Percentiles rank a stretch among this genome's conserved stretches.
Evolutionary conservation across 306 rosid genomes (phyloP).

Genomic region (Betula pendula): DNA sequence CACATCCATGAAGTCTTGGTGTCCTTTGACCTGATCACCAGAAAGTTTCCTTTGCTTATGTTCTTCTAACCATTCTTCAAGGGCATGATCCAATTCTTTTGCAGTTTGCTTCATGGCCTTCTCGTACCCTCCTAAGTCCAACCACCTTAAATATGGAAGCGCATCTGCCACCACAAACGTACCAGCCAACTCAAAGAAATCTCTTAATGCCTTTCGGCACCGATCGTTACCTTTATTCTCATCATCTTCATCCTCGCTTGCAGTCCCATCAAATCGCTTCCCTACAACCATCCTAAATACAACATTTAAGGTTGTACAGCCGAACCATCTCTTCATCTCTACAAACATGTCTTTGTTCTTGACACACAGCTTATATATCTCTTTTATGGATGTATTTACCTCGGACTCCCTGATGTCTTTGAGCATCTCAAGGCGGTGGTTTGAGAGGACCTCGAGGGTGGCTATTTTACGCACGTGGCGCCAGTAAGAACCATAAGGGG

Average conservation of each 20-base stretch:
- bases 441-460: conserved; percentile 24
- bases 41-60: conserved; percentile 16
- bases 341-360: background rate
- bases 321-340: conserved; percentile 42
- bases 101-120: conserved; percentile 30
- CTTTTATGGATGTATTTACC: too few relatives aligned
- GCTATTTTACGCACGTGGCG: conserved; percentile 39
- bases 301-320: conserved; percentile 14
- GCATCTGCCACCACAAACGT: conserved; percentile 20
- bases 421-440: conserved; percentile 20
- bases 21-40: background rate
- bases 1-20: conserved; percentile 29
- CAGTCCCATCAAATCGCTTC: background rate
- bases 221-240: background rate
- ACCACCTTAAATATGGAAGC: conserved; percentile 25
- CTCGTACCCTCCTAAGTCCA: conserved; percentile 41
- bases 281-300: conserved; percentile 27
- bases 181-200: conserved; percentile 13
- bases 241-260: too few relatives aligned
- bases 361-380: too few relatives aligned
- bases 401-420: conserved; percentile 14
- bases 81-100: conserved; percentile 2
- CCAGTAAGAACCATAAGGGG: conserved; percentile 42
- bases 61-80: conserved; percentile 26
- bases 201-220: background rate